Evolutionary conservation across 1,139 yeast species (phyloP).

Genomic region (Suhomyces chickasaworum): DNA sequence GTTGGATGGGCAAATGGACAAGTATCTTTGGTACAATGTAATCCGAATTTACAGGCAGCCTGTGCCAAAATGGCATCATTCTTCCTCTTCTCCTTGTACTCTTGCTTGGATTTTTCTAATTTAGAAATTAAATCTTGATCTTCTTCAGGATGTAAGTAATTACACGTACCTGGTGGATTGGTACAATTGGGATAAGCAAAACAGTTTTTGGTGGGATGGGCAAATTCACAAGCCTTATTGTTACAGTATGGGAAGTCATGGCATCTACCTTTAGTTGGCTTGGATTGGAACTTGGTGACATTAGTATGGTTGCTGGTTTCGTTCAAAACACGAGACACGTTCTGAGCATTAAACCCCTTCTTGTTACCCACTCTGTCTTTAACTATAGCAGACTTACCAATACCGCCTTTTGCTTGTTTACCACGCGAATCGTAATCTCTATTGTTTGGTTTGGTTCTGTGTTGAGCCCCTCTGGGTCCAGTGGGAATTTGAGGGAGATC

Average conservation of each 20-base stretch:
- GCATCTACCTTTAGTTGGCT: conserved; percentile 68
- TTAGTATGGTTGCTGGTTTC: conserved; percentile 28
- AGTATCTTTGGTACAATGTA: conserved; percentile 68
- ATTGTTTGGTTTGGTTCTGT: conserved; percentile 11
- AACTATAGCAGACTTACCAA: conserved; percentile 11
- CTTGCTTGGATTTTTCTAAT: conserved; percentile 59
- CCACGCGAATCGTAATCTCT: conserved; percentile 10
- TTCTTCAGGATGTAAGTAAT: conserved; percentile 79
- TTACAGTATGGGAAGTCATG: conserved; percentile 76
- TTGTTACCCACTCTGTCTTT: conserved; percentile 11
- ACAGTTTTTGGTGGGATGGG: conserved; percentile 81
- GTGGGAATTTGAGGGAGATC: conserved; percentile 13
- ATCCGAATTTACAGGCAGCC: conserved; percentile 74
- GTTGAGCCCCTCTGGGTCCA: conserved; percentile 19
- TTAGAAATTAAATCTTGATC: conserved; percentile 72
- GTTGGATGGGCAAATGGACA: conserved; percentile 94
- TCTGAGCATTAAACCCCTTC: conserved; percentile 31
- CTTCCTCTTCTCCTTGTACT: conserved; percentile 46
- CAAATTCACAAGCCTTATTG: conserved; percentile 64
- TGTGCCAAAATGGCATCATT: conserved; percentile 21
- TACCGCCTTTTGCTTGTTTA: conserved; percentile 17
- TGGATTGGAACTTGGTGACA: conserved; percentile 21
- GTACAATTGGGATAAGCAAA: conserved; percentile 79
- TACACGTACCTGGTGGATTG: conserved; percentile 80
- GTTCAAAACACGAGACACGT: conserved; percentile 30